phyloP scores from a whole-genome alignment of 805 yeast species.

The Monosporozyma servazzii region DNA sequence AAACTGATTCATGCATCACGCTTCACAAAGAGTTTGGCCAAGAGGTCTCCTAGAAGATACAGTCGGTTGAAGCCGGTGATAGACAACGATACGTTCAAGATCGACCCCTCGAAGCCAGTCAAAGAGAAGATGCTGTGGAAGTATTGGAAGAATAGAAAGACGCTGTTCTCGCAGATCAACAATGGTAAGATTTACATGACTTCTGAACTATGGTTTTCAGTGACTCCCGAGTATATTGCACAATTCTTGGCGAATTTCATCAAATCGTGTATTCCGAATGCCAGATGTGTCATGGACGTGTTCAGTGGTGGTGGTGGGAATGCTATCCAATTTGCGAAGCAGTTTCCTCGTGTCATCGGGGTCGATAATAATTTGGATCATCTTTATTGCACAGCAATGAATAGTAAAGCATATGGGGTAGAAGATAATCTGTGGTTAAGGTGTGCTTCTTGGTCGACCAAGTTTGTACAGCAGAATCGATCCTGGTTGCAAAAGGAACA shows the following conservation, averaged over 20 bases:
- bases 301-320: constrained; percentile 90
- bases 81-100: constrained; percentile 10
- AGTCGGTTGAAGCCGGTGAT: constrained; percentile 7
- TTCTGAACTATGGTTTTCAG: constrained; percentile 75
- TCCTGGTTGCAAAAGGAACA: constrained; percentile 14
- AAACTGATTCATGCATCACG: constrained; percentile 10
- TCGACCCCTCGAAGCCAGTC: constrained; percentile 12
- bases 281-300: constrained; percentile 47
- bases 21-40: constrained; percentile 6
- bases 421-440: constrained; percentile 40
- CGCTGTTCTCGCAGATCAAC: constrained; percentile 53
- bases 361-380: constrained; percentile 54
- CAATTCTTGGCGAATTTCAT: constrained; percentile 47
- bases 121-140: constrained; percentile 27
- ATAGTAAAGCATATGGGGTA: constrained; percentile 56
- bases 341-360: constrained; percentile 49
- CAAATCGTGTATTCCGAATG: constrained; percentile 41
- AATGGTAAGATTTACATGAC: constrained; percentile 56
- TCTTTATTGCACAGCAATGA: constrained; percentile 56
- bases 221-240: constrained; percentile 76
- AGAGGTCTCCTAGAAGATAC: constrained; percentile 9
- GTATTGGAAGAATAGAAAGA: constrained; percentile 56
- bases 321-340: constrained; percentile 60
- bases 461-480: constrained; percentile 4
- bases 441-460: constrained; percentile 37